phyloP scores from a whole-genome alignment of 257 asterid species.

The Verbena officinalis region DNA sequence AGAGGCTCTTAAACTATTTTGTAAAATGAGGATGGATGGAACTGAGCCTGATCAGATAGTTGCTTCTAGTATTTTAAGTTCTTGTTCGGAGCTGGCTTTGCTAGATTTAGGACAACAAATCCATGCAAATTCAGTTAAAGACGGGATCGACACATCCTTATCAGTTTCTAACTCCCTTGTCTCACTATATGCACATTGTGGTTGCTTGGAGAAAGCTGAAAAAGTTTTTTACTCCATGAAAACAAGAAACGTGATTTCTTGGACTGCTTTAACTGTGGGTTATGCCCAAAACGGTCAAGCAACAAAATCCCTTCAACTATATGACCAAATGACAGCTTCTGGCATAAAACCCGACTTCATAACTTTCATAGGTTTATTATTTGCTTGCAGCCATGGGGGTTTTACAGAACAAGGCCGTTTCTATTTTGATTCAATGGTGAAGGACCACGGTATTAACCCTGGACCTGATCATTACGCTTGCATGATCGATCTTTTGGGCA shows the following conservation, averaged over 20 bases:
- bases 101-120: conserved; percentile 69
- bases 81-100: conserved; percentile 71
- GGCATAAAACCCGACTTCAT: conserved; percentile 74
- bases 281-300: conserved; percentile 78
- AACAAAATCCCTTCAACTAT: conserved; percentile 49
- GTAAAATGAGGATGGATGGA: conserved; percentile 57
- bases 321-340: conserved; percentile 59
- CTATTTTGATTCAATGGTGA: conserved; percentile 62
- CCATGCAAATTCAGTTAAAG: conserved; percentile 59
- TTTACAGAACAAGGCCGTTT: conserved; percentile 59
- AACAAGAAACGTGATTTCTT: conserved; percentile 62
- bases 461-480: conserved; percentile 79
- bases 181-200: conserved; percentile 74
- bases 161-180: conserved; percentile 73
- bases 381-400: conserved; percentile 93
- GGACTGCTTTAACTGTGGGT: conserved; percentile 84
- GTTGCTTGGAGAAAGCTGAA: conserved; percentile 58
- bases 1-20: conserved; percentile 57
- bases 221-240: conserved; percentile 56
- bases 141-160: conserved; percentile 43
- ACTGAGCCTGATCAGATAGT: conserved; percentile 54
- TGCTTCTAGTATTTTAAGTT: conserved; percentile 64
- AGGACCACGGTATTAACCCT: conserved; percentile 59
- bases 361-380: conserved; percentile 76
- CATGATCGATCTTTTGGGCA: conserved; percentile 83